These are phyloP conservation scores for Tylopilus sp. DNA, from an alignment of 1,284 basidiomycete species.

Conservation along the genomic window DNA sequence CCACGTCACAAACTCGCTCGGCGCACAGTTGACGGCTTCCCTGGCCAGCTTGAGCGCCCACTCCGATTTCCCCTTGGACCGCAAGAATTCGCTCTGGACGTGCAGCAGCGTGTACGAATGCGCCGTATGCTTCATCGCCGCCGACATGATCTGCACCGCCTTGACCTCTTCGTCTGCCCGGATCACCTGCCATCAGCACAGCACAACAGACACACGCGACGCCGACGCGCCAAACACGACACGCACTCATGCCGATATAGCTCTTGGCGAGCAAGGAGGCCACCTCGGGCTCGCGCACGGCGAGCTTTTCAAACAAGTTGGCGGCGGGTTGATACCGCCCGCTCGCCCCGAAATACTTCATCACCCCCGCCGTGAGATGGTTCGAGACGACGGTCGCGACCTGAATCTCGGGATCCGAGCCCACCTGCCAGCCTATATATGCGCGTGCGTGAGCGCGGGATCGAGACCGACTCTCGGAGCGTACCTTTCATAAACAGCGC, in stretches of 20 bases:
- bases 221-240: background rate
- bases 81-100: constrained; percentile 91
- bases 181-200: background rate
- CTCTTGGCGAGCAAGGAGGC: constrained; percentile 84
- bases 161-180: constrained; percentile 92
- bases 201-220: background rate
- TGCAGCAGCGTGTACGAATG: constrained; percentile 94
- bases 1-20: constrained; percentile 98
- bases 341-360: constrained; percentile 97
- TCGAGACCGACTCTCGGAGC: constrained; percentile 10
- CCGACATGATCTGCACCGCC: constrained; percentile 91
- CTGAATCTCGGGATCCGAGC: constrained; percentile 97
- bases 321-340: constrained; percentile 87
- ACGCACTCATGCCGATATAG: constrained; percentile 96
- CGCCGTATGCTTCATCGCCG: constrained; percentile 81
- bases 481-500: constrained; percentile 86
- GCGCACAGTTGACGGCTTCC: constrained; percentile 96
- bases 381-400: constrained; percentile 98
- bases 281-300: constrained; percentile 85
- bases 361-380: constrained; percentile 90
- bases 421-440: constrained; percentile 88
- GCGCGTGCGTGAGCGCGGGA: background rate
- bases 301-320: constrained; percentile 92
- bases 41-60: constrained; percentile 93
- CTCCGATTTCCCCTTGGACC: constrained; percentile 78